These are phyloP conservation scores for Globisporangium takayamanum DNA, from an alignment of 352 stramenopile species.

Conservation along the genomic window DNA sequence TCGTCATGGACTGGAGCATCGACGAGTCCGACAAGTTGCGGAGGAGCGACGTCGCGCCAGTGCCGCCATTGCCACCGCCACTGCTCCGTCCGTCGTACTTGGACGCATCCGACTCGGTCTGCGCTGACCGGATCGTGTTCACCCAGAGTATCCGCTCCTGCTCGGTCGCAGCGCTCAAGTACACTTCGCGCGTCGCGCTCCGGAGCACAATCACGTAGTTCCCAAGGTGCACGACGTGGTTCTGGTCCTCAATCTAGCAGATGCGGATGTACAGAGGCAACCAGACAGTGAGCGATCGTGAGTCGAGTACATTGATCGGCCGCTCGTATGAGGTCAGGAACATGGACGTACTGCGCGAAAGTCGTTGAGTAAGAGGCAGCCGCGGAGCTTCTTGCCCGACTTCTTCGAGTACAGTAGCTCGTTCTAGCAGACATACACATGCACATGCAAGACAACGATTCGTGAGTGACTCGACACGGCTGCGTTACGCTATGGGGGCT, in stretches of 20 bases:
- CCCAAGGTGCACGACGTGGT: slow-evolving; percentile 55
- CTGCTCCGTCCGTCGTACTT: slow-evolving; percentile 9
- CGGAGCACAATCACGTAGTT: slow-evolving; percentile 81
- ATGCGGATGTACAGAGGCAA: neutral
- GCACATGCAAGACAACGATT: neutral
- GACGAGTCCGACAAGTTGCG: slow-evolving; percentile 36
- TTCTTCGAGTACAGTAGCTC: slow-evolving; percentile 78
- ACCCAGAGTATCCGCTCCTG: slow-evolving; percentile 66
- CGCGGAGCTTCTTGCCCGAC: slow-evolving; percentile 68
- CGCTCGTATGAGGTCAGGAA: no score
- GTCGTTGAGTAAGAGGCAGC: slow-evolving; percentile 34
- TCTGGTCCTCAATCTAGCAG: slow-evolving; percentile 75
- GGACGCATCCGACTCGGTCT: slow-evolving; percentile 17
- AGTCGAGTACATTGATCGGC: no score
- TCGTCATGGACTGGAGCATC: slow-evolving; percentile 18
- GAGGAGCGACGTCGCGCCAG: slow-evolving; percentile 22
- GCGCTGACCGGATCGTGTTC: slow-evolving; percentile 36
- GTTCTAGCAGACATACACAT: slow-evolving; percentile 21
- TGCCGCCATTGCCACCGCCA: no score
- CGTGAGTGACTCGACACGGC: no score
- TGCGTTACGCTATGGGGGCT: neutral
- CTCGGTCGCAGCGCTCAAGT: slow-evolving; percentile 72
- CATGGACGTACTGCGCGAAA: slow-evolving; percentile 54
- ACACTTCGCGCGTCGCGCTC: slow-evolving; percentile 38
- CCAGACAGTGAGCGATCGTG: neutral